phyloP scores from a whole-genome alignment of 2,329 filamentous ascomycete genomes.

The Chalaropsis thielavioides region DNA sequence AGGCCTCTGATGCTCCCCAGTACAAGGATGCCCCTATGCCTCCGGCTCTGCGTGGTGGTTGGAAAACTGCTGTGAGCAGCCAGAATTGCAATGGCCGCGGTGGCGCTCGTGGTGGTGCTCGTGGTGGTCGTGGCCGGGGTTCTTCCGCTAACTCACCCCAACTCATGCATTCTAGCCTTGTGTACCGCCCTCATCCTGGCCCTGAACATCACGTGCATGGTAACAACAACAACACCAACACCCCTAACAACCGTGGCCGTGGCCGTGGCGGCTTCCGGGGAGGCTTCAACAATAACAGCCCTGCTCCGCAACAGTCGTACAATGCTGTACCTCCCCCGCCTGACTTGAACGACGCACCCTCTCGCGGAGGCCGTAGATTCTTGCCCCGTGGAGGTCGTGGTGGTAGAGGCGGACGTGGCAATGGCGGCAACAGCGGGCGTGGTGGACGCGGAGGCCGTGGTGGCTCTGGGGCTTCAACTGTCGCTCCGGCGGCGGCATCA shows the following conservation, averaged over 20 bases:
- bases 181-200: constrained; percentile 17
- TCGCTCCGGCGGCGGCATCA: constrained; percentile 14
- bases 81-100: constrained; percentile 10
- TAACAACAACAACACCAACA: constrained; percentile 23
- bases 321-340: constrained; percentile 47
- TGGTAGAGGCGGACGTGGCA: constrained; percentile 22
- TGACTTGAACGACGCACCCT: constrained; percentile 35
- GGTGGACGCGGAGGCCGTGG: constrained; percentile 25
- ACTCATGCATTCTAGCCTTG: constrained; percentile 13
- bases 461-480: constrained; percentile 16
- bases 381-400: constrained; percentile 28
- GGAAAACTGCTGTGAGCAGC: constrained; percentile 27
- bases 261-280: constrained; percentile 23
- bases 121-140: constrained; percentile 18
- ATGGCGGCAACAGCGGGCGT: constrained; percentile 27
- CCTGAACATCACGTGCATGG: constrained; percentile 18
- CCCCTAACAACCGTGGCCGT: constrained; percentile 18
- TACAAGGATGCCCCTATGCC: constrained; percentile 43
- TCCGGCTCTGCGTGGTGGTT: constrained; percentile 40
- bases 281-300: not conserved
- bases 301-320: constrained; percentile 25
- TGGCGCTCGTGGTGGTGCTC: constrained; percentile 21
- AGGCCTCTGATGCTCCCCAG: constrained; percentile 47
- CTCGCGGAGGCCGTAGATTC: constrained; percentile 26
- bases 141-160: constrained; percentile 19